A percentile compares a stretch with the other conserved stretches of the same genome.
Conservation (phyloP, 202 grass and related monocot genomes). For the Eragrostis tef region DNA sequence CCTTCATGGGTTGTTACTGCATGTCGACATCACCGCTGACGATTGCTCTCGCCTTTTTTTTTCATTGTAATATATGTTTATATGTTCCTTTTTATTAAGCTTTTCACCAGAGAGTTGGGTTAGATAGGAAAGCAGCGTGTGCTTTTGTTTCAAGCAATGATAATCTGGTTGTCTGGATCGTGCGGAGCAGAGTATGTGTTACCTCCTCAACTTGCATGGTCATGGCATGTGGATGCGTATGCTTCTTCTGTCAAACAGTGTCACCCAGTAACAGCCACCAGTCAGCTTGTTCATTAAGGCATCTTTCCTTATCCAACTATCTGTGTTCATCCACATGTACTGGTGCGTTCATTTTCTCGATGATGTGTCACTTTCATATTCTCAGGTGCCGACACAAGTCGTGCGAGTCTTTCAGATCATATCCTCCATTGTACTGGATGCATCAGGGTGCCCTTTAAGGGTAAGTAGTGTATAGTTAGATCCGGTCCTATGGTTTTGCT, state of each 20-base stretch:
- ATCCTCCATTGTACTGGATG: background rate
- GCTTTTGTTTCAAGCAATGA: background rate
- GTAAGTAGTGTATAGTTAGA: no score
- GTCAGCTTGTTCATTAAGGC: background rate
- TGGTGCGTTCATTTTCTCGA: background rate
- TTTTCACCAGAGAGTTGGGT: background rate
- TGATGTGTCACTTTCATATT: background rate
- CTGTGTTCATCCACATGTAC: background rate
- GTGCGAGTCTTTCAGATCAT: background rate
- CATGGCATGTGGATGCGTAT: conserved; percentile 9
- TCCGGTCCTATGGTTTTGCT: no score
- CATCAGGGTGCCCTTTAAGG: no score
- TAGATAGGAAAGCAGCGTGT: background rate
- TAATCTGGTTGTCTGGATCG: background rate
- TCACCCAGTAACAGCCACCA: background rate
- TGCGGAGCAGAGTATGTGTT: background rate
- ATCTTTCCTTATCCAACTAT: conserved; percentile 3
- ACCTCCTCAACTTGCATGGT: background rate
- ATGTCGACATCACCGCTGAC: conserved; percentile 50
- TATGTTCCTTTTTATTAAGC: background rate
- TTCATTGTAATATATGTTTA: no score
- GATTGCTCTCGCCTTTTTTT: background rate
- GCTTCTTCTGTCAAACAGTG: conserved; percentile 28
- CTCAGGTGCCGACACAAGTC: background rate
- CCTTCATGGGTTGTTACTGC: conserved; percentile 19